These are phyloP conservation scores for Gloeopeniophorella convolvens DNA, from an alignment of 768 basidiomycete genomes.

Conservation along the genomic window DNA sequence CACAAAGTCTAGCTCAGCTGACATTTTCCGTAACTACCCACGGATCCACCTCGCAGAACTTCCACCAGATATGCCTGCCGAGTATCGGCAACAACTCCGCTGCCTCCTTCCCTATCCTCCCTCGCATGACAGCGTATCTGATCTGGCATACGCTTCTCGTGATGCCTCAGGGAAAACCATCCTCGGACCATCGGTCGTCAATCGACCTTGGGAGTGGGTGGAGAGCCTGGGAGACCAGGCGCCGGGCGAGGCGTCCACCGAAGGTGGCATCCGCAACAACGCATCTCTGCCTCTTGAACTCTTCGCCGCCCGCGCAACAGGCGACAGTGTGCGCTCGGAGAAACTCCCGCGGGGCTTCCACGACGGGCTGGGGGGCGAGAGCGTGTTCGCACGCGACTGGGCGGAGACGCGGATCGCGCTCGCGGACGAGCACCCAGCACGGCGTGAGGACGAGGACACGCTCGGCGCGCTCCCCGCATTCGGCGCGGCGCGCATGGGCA, in stretches of 20 bases:
- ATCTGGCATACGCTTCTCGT: conserved; percentile 53
- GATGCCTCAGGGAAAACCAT: conserved; percentile 47
- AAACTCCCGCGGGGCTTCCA: conserved; percentile 45
- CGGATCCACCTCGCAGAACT: conserved; percentile 42
- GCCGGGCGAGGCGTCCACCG: conserved; percentile 34
- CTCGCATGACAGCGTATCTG: conserved; percentile 43
- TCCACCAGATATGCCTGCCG: conserved; percentile 47
- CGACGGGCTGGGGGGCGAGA: conserved; percentile 57
- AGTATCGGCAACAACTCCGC: conserved; percentile 51
- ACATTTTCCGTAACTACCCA: conserved; percentile 64
- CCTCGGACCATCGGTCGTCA: conserved; percentile 48
- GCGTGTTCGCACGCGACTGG: conserved; percentile 69
- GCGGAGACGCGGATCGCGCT: conserved; percentile 55
- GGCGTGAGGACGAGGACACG: conserved; percentile 28
- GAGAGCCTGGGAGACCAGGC: conserved; percentile 64
- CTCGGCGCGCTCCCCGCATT: conserved; percentile 27
- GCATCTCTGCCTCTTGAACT: conserved; percentile 67
- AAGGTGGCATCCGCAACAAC: conserved; percentile 47
- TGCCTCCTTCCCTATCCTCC: conserved; percentile 52
- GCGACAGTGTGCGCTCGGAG: conserved; percentile 36
- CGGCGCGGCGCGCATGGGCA: conserved; percentile 34
- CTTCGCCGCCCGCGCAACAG: conserved; percentile 60
- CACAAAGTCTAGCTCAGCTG: conserved; percentile 44
- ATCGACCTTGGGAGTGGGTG: conserved; percentile 84
- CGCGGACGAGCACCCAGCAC: conserved; percentile 29